Percentiles rank a stretch among this genome's conserved stretches.
Conservation (phyloP, 805 yeast species). For the Metschnikowia gelsemii region DNA sequence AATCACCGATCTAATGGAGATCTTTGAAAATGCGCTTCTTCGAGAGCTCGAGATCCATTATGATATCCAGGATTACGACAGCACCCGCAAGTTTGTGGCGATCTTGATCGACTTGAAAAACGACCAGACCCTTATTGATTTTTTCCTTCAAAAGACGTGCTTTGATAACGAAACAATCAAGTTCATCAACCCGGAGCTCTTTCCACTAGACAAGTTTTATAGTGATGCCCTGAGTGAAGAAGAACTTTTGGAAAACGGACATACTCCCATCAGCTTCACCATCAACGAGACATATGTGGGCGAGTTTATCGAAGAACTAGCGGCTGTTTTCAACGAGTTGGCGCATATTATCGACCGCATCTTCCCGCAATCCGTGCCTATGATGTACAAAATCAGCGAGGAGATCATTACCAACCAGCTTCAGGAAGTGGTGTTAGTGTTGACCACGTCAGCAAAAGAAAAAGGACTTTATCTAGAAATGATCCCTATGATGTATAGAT, state of each 20-base stretch:
- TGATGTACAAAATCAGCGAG: constrained; percentile 49
- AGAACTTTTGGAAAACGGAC: too few relatives aligned
- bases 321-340: constrained; percentile 38
- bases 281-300: constrained; percentile 23
- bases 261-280: too few relatives aligned
- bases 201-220: constrained; percentile 28
- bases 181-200: constrained; percentile 30
- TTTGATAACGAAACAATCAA: constrained; percentile 37
- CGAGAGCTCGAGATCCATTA: constrained; percentile 64
- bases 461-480: constrained; percentile 31
- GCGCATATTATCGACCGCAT: constrained; percentile 40
- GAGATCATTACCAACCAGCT: constrained; percentile 42
- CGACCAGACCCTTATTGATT: constrained; percentile 44
- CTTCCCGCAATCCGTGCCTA: constrained; percentile 46
- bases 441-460: constrained; percentile 30
- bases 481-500: constrained; percentile 43
- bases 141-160: constrained; percentile 43
- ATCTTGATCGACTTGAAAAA: constrained; percentile 38
- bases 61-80: constrained; percentile 44
- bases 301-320: constrained; percentile 29
- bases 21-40: constrained; percentile 69
- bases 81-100: constrained; percentile 35
- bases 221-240: too few relatives aligned
- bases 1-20: constrained; percentile 56
- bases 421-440: constrained; percentile 31